These are phyloP conservation scores for Arthrobotrys sinensis DNA, from an alignment of 2,329 filamentous ascomycete species.

Conservation along the genomic window DNA sequence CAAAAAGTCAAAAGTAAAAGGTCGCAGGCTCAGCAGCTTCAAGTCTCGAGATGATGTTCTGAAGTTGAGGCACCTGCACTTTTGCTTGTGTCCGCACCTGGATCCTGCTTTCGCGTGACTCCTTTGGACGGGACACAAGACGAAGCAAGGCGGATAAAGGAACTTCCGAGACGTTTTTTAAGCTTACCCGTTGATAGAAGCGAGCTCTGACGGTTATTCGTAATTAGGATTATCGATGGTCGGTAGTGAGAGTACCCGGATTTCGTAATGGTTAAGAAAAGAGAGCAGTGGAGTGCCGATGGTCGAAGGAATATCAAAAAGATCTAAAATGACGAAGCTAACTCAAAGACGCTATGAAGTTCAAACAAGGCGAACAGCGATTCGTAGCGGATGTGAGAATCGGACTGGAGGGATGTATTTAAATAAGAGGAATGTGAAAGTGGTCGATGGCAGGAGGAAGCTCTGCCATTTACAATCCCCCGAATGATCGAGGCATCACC, in stretches of 20 bases:
- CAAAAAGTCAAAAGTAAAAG: slow-evolving; percentile 8
- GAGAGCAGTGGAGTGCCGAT: slow-evolving; percentile 14
- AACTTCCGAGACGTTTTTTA: slow-evolving; percentile 51
- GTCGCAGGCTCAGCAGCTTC: slow-evolving; percentile 24
- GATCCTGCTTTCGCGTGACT: slow-evolving; percentile 61
- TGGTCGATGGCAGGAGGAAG: slow-evolving; percentile 24
- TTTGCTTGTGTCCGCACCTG: slow-evolving; percentile 54
- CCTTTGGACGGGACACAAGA: slow-evolving; percentile 30
- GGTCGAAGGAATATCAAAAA: slow-evolving; percentile 11
- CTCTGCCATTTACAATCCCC: slow-evolving; percentile 51
- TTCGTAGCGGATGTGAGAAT: slow-evolving; percentile 5
- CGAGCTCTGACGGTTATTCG: slow-evolving; percentile 19
- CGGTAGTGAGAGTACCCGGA: slow-evolving; percentile 29
- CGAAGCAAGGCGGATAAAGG: slow-evolving; percentile 39
- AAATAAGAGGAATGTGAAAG: slow-evolving; percentile 21
- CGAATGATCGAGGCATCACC: slow-evolving; percentile 49
- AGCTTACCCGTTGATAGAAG: slow-evolving; percentile 46
- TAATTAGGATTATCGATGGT: slow-evolving; percentile 25
- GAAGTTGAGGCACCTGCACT: slow-evolving; percentile 53
- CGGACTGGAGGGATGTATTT: slow-evolving; percentile 16
- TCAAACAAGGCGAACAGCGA: slow-evolving; percentile 23
- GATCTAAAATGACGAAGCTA: slow-evolving; percentile 33
- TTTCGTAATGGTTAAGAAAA: slow-evolving; percentile 22
- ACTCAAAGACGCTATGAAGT: slow-evolving; percentile 30
- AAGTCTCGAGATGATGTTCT: slow-evolving; percentile 41